Evolutionary conservation across 176 grass and related monocot species (phyloP), one percentile per base, ranked within the genome.

Genomic region (Carex scoparia): DNA sequence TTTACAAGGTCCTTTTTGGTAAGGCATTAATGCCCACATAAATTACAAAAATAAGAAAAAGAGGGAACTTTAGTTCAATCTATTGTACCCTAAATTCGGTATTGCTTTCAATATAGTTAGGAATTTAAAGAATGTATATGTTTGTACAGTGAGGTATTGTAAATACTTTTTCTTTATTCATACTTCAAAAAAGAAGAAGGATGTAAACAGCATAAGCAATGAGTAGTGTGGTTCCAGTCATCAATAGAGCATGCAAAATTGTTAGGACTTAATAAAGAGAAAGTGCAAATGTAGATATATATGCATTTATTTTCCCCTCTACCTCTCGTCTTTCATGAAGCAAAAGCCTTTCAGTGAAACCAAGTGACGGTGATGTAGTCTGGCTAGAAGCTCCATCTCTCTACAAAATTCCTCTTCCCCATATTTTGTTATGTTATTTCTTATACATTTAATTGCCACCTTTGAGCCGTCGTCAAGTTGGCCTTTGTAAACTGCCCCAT

Each of bases 351-450:
- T 98, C 28, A 98, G 86, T 58, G 92, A 90, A 80, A 95, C 88
- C 84, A 98, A 88, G 87, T 98, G 95, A 11, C 92, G 89, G 79
- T 98, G 93, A 92, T 98, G 95, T 57, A 98, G 71, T 35, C 91
- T 92, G 54, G 92, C 93, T 84, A 90, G 83, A 88, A 98, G 70
- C 81, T 98, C 95, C 89, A 98, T 95, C 86, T 98, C 91, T 53
- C 89, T 83, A 88, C 85, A 90, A 84, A 98, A 95, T 72, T 89
- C 91, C n/a, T 87, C 27, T n/a, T 81, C 79, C 18, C 85, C 64
- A 77, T 85, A 80, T 95, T 93, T 91, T 23, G 58, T 55, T 11
- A 69, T 87, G 72, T 86, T 84, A 57, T 93, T 76, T 18, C 59
- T 85, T 7, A 91, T 81, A 42, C 81, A 81, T 90, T 85, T 89